These are phyloP conservation scores for Ascoidea tarda DNA, from an alignment of 805 yeast genomes.

Conservation along the genomic window DNA sequence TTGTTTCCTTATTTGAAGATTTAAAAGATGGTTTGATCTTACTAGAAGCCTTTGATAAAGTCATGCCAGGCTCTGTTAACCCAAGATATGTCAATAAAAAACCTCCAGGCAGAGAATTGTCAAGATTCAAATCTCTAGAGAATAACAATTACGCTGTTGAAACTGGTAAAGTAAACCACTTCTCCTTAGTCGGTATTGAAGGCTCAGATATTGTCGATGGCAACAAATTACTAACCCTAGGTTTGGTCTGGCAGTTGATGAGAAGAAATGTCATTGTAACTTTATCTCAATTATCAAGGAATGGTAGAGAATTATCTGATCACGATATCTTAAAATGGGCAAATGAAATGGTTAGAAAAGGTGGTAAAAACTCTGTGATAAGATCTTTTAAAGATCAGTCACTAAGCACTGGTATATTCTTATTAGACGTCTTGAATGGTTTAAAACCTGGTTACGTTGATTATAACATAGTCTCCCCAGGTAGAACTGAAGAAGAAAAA, in stretches of 20 bases:
- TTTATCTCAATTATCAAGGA: constrained; percentile 52
- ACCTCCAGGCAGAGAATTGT: constrained; percentile 57
- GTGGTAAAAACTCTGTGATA: constrained; percentile 58
- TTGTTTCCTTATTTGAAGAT: constrained; percentile 83
- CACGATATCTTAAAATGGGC: constrained; percentile 90
- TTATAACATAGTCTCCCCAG: constrained; percentile 77
- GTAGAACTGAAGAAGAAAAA: constrained; percentile 68
- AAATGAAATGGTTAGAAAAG: constrained; percentile 68
- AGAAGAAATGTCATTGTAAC: constrained; percentile 87
- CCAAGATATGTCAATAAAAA: constrained; percentile 69
- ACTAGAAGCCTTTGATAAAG: constrained; percentile 90
- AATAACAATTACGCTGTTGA: constrained; percentile 98
- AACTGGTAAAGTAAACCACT: constrained; percentile 81
- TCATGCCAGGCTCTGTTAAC: constrained; percentile 84
- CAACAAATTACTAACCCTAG: constrained; percentile 74
- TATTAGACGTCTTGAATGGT: constrained; percentile 84
- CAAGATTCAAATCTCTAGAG: constrained; percentile 90
- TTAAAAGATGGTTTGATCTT: constrained; percentile 83
- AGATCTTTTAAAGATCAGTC: constrained; percentile 81
- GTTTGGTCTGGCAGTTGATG: constrained; percentile 97
- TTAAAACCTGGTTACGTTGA: constrained; percentile 96
- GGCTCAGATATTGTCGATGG: constrained; percentile 97
- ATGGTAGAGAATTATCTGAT: constrained; percentile 70
- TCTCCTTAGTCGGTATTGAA: constrained; percentile 94
- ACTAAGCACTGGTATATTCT: constrained; percentile 63